A percentile compares a stretch with the other conserved stretches of the same genome.
Evolutionary conservation across 148 eudicot species (phyloP).

Genomic region (Chenopodium quinoa): DNA sequence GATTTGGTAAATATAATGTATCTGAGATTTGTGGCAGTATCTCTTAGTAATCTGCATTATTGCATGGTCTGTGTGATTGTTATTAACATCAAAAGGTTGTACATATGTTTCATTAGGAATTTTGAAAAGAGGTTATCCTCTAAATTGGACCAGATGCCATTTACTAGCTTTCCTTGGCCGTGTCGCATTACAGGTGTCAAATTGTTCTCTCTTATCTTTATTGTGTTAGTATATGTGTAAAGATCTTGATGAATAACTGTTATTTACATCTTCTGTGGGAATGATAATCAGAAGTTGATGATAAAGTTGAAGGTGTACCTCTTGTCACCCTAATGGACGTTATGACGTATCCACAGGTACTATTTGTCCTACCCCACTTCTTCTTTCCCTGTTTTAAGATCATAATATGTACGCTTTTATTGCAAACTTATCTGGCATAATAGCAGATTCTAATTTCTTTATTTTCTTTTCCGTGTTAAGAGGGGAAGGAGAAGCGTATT

Average conservation of each 20-base stretch:
- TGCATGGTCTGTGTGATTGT: neutral
- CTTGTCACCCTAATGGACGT: constrained; percentile 69
- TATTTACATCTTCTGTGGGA: neutral
- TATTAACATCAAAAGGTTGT: constrained; percentile 5
- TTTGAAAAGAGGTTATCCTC: constrained; percentile 50
- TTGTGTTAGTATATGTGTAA: neutral
- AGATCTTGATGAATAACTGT: neutral
- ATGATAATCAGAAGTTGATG: constrained; percentile 51
- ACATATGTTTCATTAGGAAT: constrained; percentile 35
- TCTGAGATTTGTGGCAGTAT: neutral
- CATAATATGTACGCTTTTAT: neutral
- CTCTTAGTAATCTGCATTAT: neutral
- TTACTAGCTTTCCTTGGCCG: constrained; percentile 68
- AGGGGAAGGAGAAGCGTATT: neutral
- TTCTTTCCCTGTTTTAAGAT: neutral
- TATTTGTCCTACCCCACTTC: neutral
- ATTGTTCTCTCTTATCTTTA: constrained; percentile 4
- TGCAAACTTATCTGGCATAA: neutral
- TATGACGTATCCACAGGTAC: constrained; percentile 65
- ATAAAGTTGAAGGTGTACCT: constrained; percentile 43
- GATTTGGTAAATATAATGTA: neutral
- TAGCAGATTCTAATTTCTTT: neutral
- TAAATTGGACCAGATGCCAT: constrained; percentile 72
- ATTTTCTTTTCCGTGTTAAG: neutral
- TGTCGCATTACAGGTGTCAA: constrained; percentile 59